A percentile compares a stretch with the other conserved stretches of the same genome.
These are phyloP conservation scores for Cladophialophora carrionii DNA, from an alignment of 2,329 filamentous ascomycete species.

Conservation along the genomic window DNA sequence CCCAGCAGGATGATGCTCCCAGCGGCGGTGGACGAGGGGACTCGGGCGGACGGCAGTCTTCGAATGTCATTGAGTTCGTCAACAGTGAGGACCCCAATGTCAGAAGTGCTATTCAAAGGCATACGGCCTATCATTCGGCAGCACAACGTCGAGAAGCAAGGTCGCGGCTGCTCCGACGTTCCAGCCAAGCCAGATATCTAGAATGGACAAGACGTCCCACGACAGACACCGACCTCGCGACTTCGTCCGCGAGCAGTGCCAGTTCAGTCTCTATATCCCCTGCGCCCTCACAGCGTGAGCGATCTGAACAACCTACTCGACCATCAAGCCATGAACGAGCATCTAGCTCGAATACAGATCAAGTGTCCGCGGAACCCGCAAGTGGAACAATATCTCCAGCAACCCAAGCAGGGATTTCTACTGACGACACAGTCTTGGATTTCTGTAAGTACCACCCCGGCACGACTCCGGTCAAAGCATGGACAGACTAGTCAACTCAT, in stretches of 20 bases:
- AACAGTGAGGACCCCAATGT: conserved; percentile 37
- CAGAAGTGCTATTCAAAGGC: conserved; percentile 37
- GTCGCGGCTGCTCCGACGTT: conserved; percentile 28
- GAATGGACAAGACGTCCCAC: conserved; percentile 33
- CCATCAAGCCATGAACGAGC: conserved; percentile 23
- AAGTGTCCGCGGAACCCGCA: conserved; percentile 6
- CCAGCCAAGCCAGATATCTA: conserved; percentile 33
- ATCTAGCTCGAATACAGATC: conserved; percentile 16
- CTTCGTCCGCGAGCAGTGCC: conserved; percentile 30
- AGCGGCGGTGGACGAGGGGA: conserved; percentile 11
- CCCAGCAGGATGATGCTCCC: conserved; percentile 22
- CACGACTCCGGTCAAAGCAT: not conserved
- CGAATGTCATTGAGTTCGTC: conserved; percentile 35
- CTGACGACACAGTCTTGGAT: conserved; percentile 24
- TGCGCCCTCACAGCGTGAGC: conserved; percentile 13
- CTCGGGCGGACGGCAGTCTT: conserved; percentile 12
- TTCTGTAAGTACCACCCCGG: conserved; percentile 26
- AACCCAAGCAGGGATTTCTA: conserved; percentile 1
- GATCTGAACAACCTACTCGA: conserved; percentile 13
- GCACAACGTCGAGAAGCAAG: conserved; percentile 36
- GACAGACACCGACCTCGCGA: conserved; percentile 17
- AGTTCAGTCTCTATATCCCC: conserved; percentile 32
- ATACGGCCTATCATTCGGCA: conserved; percentile 37
- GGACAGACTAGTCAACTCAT: not conserved
- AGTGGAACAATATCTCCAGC: conserved; percentile 9